Evolutionary conservation across 371 early-diverging fungal species (phyloP).

Genomic region (Lichtheimia ramosa): DNA sequence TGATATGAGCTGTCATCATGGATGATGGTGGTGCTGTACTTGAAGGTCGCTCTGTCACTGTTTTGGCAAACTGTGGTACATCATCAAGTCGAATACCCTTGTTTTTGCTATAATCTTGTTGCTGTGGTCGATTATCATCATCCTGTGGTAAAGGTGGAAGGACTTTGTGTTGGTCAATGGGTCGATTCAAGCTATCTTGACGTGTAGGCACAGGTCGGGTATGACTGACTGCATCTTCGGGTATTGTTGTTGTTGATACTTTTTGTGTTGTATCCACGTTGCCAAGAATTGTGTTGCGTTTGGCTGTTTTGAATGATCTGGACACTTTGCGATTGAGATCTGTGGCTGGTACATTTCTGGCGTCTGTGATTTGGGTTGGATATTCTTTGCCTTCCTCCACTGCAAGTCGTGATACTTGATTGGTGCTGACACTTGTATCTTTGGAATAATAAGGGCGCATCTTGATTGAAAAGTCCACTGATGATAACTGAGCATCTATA

Average conservation of each 20-base stretch:
- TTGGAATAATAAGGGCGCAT: constrained; percentile 9
- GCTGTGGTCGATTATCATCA: background rate
- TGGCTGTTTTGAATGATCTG: constrained; percentile 58
- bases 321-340: constrained; percentile 64
- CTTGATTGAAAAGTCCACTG: constrained; percentile 39
- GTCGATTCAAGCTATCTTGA: constrained; percentile 30
- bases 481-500: constrained; percentile 39
- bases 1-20: background rate
- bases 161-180: constrained; percentile 27
- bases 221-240: constrained; percentile 4
- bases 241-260: constrained; percentile 10
- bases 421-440: background rate
- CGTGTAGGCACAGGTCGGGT: constrained; percentile 24
- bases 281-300: constrained; percentile 50
- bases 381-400: constrained; percentile 23
- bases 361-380: constrained; percentile 52
- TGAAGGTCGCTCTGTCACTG: constrained; percentile 3
- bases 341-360: constrained; percentile 52
- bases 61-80: background rate
- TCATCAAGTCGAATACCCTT: constrained; percentile 8
- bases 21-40: background rate
- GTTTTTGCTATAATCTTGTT: background rate
- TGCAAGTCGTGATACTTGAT: constrained; percentile 11
- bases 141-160: background rate
- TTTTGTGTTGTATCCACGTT: constrained; percentile 14